Conservation (phyloP, 176 grass and related monocot species). For the Phragmites australis region DNA sequence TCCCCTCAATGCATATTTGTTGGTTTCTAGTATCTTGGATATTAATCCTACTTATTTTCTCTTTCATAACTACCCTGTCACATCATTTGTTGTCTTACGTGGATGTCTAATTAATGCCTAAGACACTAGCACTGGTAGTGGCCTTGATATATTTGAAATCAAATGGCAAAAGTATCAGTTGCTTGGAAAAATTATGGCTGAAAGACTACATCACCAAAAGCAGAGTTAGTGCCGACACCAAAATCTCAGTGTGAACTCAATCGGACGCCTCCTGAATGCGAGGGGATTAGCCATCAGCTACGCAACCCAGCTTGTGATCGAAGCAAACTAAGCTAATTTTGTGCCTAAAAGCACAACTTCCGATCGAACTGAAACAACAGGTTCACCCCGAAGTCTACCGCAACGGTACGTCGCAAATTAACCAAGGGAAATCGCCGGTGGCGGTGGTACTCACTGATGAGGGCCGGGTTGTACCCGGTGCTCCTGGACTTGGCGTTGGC, state of each 20-base stretch:
- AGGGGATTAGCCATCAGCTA: neutral
- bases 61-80: too few species aligned
- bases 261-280: neutral
- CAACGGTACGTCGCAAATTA: neutral
- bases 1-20: too few species aligned
- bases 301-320: neutral
- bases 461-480: conserved; percentile 72
- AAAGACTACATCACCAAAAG: neutral
- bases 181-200: neutral
- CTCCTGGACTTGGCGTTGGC: conserved; percentile 70
- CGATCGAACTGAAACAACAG: neutral
- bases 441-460: conserved; percentile 60
- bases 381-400: neutral
- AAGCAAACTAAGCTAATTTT: neutral
- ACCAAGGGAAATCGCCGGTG: neutral
- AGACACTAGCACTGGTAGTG: too few species aligned
- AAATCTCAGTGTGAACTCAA: neutral
- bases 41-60: too few species aligned
- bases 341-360: too few species aligned
- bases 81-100: too few species aligned
- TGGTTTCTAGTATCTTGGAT: too few species aligned
- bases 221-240: neutral
- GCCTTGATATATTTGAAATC: neutral
- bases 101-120: too few species aligned
- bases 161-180: neutral